Percentiles rank a stretch among this genome's conserved stretches.
Conservation (phyloP, 2,329 filamentous ascomycete species). For the Teratosphaeria viscida region DNA sequence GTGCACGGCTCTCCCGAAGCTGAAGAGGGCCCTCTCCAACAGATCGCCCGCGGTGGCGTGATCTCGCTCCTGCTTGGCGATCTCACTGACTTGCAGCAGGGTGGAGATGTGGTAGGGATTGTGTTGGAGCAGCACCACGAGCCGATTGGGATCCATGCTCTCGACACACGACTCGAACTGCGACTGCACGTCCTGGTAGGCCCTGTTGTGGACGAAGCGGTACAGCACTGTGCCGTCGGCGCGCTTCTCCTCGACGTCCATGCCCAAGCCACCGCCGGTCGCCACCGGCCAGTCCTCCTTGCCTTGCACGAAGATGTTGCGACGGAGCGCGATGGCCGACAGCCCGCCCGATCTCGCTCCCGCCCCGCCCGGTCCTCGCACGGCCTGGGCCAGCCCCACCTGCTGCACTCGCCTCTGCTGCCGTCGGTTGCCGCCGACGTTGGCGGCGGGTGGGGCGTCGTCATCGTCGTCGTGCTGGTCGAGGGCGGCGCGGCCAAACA, state of each 20-base stretch:
- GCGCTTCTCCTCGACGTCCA: slow-evolving; percentile 54
- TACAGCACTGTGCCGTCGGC: slow-evolving; percentile 58
- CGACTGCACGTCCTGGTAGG: slow-evolving; percentile 64
- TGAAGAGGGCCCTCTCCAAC: slow-evolving; percentile 82
- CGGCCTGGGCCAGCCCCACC: slow-evolving; percentile 48
- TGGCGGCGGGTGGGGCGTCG: slow-evolving; percentile 1
- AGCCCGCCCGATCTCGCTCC: slow-evolving; percentile 53
- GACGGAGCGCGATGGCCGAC: slow-evolving; percentile 50
- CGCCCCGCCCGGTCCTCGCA: slow-evolving; percentile 41
- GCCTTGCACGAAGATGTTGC: slow-evolving; percentile 76
- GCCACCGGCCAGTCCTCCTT: slow-evolving; percentile 79
- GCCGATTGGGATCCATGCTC: slow-evolving; percentile 69
- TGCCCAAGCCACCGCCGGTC: slow-evolving; percentile 69
- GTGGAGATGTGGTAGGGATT: slow-evolving; percentile 88
- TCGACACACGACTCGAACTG: slow-evolving; percentile 73
- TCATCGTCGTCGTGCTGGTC: slow-evolving; percentile 39
- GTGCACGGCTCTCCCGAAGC: slow-evolving; percentile 79
- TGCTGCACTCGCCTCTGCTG: slow-evolving; percentile 34
- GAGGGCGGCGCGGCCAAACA: slow-evolving; percentile 57
- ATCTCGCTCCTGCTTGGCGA: slow-evolving; percentile 85
- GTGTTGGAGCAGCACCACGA: slow-evolving; percentile 63
- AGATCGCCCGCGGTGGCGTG: slow-evolving; percentile 77
- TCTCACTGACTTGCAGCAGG: slow-evolving; percentile 84
- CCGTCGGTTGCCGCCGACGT: slow-evolving; percentile 20
- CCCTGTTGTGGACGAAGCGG: slow-evolving; percentile 61